These are phyloP conservation scores for Elsinoe perseae DNA, from an alignment of 2,329 filamentous ascomycete species.

Conservation along the genomic window DNA sequence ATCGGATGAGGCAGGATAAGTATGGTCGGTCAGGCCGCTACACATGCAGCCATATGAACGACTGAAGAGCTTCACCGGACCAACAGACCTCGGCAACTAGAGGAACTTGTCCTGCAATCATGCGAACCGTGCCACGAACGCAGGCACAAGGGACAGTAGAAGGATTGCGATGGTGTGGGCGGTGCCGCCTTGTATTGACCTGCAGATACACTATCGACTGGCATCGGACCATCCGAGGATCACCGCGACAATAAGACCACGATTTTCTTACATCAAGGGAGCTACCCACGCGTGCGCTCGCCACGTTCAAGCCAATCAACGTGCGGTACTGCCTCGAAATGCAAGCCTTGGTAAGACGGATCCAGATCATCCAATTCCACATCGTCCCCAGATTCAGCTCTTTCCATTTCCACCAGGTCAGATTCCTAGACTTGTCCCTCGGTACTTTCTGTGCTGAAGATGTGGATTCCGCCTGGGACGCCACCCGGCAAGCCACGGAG, in stretches of 20 bases:
- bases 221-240: conserved; percentile 1
- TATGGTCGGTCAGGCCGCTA: background rate
- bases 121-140: conserved; percentile 5
- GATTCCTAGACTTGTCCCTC: background rate
- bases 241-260: no score
- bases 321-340: background rate
- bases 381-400: background rate
- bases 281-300: background rate
- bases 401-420: background rate
- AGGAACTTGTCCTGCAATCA: background rate
- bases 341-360: conserved; percentile 5
- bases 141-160: background rate
- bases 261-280: background rate
- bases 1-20: background rate
- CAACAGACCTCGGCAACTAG: background rate
- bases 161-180: conserved; percentile 5
- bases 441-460: background rate
- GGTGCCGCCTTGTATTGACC: background rate
- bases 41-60: background rate
- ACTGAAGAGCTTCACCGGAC: background rate
- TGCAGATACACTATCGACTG: conserved; percentile 9
- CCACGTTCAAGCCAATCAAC: conserved; percentile 4
- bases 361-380: conserved; percentile 5
- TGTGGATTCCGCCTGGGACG: background rate
- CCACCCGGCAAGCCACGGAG: conserved; percentile 4